A percentile compares a stretch with the other conserved stretches of the same genome.
Conservation (phyloP, 371 early-diverging fungal species). For the Polyrhizophydium stewartii region DNA sequence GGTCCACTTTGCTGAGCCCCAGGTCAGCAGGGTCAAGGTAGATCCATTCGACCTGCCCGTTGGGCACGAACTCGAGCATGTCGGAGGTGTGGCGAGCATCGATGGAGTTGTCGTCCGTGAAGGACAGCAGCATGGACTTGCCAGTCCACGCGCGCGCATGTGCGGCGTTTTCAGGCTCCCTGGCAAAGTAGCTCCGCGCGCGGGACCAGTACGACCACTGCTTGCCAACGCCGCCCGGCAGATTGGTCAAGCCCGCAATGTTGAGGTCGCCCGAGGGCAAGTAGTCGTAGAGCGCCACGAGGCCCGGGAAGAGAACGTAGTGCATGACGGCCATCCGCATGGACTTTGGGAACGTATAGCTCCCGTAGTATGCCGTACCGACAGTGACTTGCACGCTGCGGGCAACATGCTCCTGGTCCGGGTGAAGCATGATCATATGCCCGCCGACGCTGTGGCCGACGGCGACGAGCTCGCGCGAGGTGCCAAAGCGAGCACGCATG, state of each 20-base stretch:
- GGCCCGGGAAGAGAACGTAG: neutral
- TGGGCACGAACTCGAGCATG: neutral
- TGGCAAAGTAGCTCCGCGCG: neutral
- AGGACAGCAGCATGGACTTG: neutral
- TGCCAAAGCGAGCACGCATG: neutral
- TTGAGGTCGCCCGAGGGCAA: neutral
- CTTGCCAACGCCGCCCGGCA: neutral
- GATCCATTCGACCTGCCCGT: neutral
- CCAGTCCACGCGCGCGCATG: neutral
- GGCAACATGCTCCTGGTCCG: neutral
- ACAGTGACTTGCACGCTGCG: neutral
- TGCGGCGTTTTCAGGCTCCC: neutral
- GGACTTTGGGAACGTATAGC: neutral
- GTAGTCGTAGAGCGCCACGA: neutral
- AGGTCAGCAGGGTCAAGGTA: neutral
- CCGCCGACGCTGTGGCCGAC: constrained; percentile 1
- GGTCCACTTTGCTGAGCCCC: neutral
- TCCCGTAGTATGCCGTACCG: neutral
- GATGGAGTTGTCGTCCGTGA: neutral
- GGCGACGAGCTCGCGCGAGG: neutral
- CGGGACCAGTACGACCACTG: constrained; percentile 2
- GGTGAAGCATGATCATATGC: neutral
- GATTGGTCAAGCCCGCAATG: neutral
- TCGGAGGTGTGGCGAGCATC: neutral
- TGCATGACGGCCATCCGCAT: neutral